Evolutionary conservation across 1,139 yeast species (phyloP).

Genomic region (Hemisphaericaspora xylanilytica): DNA sequence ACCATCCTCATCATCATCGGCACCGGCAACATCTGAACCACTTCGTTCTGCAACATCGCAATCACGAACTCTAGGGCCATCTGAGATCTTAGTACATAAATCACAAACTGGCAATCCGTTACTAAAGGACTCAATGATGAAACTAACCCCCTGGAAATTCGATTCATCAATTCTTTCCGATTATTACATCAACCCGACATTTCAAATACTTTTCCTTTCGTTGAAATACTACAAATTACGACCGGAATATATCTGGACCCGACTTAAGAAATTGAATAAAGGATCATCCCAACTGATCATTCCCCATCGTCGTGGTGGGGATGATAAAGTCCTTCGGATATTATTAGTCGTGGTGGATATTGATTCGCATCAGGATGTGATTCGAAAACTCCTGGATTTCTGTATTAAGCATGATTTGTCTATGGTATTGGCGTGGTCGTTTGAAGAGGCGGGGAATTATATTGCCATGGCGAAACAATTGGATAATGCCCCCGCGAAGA

Average conservation of each 20-base stretch:
- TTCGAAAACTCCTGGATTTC: slow-evolving; percentile 67
- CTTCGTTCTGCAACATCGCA: slow-evolving; percentile 7
- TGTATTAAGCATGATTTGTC: slow-evolving; percentile 72
- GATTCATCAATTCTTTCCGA: slow-evolving; percentile 48
- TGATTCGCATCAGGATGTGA: slow-evolving; percentile 65
- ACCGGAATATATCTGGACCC: slow-evolving; percentile 79
- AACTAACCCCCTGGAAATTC: slow-evolving; percentile 36
- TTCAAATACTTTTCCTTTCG: slow-evolving; percentile 72
- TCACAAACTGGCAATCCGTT: slow-evolving; percentile 47
- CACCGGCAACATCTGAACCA: too few species aligned
- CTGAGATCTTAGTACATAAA: slow-evolving; percentile 30
- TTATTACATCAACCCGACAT: slow-evolving; percentile 61
- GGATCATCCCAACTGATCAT: slow-evolving; percentile 41
- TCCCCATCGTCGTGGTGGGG: too few species aligned
- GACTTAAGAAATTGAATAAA: slow-evolving; percentile 53
- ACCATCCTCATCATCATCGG: too few species aligned
- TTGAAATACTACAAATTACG: slow-evolving; percentile 81
- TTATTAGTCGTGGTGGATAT: slow-evolving; percentile 76
- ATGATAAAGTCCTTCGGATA: slow-evolving; percentile 54
- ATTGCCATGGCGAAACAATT: slow-evolving; percentile 51
- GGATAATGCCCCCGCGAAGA: slow-evolving; percentile 32
- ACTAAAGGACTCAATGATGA: slow-evolving; percentile 37
- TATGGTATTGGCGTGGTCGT: slow-evolving; percentile 73
- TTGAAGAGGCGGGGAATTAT: slow-evolving; percentile 84
- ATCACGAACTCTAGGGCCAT: slow-evolving; percentile 18